Conservation (phyloP, 2,329 filamentous ascomycete species). For the Colletotrichum eremochloae region DNA sequence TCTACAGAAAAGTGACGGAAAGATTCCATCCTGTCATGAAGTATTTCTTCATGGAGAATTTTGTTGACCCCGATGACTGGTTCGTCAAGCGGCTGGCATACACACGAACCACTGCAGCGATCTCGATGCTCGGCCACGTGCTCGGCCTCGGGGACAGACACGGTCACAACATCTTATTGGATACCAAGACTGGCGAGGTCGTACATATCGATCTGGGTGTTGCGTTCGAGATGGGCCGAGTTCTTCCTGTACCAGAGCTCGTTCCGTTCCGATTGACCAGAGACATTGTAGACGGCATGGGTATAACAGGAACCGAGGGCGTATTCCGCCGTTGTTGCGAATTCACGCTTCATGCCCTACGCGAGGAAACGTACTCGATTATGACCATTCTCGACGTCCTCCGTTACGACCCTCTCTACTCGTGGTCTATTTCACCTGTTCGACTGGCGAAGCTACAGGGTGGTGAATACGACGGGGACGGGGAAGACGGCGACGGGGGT, state of each 20-base stretch:
- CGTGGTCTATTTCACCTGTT: conserved; percentile 87
- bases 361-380: conserved; percentile 96
- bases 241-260: conserved; percentile 94
- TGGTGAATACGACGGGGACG: conserved; percentile 62
- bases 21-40: conserved; percentile 93
- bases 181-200: conserved; percentile 89
- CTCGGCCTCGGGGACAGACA: conserved; percentile 94
- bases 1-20: conserved; percentile 83
- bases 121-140: conserved; percentile 94
- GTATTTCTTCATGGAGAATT: conserved; percentile 97
- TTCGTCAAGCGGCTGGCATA: conserved; percentile 91
- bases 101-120: conserved; percentile 91
- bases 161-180: conserved; percentile 95
- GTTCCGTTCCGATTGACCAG: conserved; percentile 95
- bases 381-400: conserved; percentile 99
- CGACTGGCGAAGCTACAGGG: conserved; percentile 75
- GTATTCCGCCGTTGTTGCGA: conserved; percentile 98
- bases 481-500: too few species aligned
- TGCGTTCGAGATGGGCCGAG: conserved; percentile 94
- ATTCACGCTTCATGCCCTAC: conserved; percentile 92
- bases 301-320: conserved; percentile 92
- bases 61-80: conserved; percentile 95
- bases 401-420: conserved; percentile 97
- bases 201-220: conserved; percentile 98
- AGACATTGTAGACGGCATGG: conserved; percentile 97